A percentile compares a stretch with the other conserved stretches of the same genome.
Conservation (phyloP, 768 basidiomycete species). For the Strobilomyces echinocephalus region DNA sequence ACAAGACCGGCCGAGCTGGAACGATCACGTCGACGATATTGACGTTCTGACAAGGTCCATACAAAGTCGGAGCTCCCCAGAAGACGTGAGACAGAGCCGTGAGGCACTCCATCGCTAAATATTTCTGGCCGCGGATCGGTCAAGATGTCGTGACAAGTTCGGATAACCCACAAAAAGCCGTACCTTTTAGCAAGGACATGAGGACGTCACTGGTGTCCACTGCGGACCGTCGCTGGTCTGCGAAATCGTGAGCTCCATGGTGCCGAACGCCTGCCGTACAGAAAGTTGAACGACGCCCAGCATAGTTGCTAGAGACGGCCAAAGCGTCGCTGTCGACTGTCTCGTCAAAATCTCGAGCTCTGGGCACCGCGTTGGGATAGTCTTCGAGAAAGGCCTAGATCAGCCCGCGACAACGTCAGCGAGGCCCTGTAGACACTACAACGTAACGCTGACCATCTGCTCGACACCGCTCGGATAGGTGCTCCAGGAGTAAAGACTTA, state of each 20-base stretch:
- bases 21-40: no score
- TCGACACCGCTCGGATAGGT: slow-evolving; percentile 33
- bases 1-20: no score
- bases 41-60: slow-evolving; percentile 25
- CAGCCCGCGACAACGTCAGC: slow-evolving; percentile 27
- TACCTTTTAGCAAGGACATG: slow-evolving; percentile 56
- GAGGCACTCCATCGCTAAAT: slow-evolving; percentile 52
- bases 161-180: background rate
- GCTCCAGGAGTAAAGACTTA: slow-evolving; percentile 45
- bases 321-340: no score
- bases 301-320: slow-evolving; percentile 49
- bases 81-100: slow-evolving; percentile 20
- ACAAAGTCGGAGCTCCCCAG: slow-evolving; percentile 2
- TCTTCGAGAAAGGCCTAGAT: slow-evolving; percentile 42
- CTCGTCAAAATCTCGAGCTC: slow-evolving; percentile 42
- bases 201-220: no score
- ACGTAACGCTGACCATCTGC: slow-evolving; percentile 28
- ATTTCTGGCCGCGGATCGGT: slow-evolving; percentile 41
- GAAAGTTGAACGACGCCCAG: slow-evolving; percentile 48
- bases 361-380: slow-evolving; percentile 38
- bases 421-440: no score
- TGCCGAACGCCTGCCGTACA: slow-evolving; percentile 48
- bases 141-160: background rate
- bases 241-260: slow-evolving; percentile 52
- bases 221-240: no score